Evolutionary conservation across 495 filamentous ascomycete species (phyloP).

Genomic region (Penicillium dipodomyicola): DNA sequence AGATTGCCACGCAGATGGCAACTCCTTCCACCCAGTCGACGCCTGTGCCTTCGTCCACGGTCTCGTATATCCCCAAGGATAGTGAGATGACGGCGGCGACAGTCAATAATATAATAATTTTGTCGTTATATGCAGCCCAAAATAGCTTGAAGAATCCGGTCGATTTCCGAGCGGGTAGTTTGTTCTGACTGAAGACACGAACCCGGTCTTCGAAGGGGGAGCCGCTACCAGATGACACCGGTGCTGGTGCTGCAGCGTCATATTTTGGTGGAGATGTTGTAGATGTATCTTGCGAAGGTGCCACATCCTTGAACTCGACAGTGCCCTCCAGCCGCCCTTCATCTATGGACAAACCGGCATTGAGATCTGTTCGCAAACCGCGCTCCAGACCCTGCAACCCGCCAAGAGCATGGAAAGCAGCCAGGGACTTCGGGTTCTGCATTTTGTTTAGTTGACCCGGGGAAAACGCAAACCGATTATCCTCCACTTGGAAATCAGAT

Average conservation of each 20-base stretch:
- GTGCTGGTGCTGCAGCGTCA: background rate
- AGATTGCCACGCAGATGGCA: conserved; percentile 72
- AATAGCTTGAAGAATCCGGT: conserved; percentile 70
- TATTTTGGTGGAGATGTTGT: conserved; percentile 12
- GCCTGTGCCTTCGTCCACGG: conserved; percentile 40
- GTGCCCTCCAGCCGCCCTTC: conserved; percentile 56
- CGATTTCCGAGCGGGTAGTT: conserved; percentile 69
- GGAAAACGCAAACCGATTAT: conserved; percentile 71
- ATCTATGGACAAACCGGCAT: conserved; percentile 63
- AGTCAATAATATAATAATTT: conserved; percentile 73
- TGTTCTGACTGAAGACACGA: conserved; percentile 70
- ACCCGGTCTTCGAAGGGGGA: conserved; percentile 61
- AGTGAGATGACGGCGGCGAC: conserved; percentile 71
- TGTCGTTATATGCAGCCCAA: conserved; percentile 87
- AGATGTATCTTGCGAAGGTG: conserved; percentile 26
- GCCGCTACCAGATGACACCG: conserved; percentile 20
- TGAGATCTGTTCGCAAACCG: conserved; percentile 63
- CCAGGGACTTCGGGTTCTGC: conserved; percentile 70
- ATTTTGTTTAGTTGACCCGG: conserved; percentile 72
- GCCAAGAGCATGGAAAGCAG: conserved; percentile 67
- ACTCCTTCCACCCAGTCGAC: conserved; percentile 82
- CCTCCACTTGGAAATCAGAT: conserved; percentile 58
- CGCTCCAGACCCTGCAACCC: conserved; percentile 65
- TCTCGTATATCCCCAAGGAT: conserved; percentile 70
- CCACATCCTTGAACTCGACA: conserved; percentile 62